These are phyloP conservation scores for Dissophora globulifera DNA, from an alignment of 192 early-diverging fungal genomes.

Conservation along the genomic window DNA sequence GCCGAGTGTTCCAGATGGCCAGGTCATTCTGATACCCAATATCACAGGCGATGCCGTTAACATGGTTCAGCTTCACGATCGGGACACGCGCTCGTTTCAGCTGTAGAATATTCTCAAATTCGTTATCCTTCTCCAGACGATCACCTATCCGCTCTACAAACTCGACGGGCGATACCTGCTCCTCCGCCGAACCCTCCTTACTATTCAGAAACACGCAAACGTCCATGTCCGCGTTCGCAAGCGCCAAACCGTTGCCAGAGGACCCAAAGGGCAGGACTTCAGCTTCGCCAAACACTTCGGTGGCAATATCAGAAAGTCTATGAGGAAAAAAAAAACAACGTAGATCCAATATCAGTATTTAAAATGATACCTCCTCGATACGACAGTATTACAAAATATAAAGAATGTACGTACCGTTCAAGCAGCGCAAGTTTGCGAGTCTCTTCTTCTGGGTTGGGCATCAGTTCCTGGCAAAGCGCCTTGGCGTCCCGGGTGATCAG, in stretches of 20 bases:
- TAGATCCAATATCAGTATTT: no score
- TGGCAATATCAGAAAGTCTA: constrained; percentile 39
- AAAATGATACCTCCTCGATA: no score
- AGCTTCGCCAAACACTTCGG: constrained; percentile 39
- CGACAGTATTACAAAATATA: background rate
- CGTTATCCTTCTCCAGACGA: constrained; percentile 33
- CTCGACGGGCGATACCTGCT: constrained; percentile 43
- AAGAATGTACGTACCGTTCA: constrained; percentile 7
- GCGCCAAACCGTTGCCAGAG: constrained; percentile 38
- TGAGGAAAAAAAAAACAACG: background rate
- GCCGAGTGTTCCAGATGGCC: constrained; percentile 54
- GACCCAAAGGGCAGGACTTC: constrained; percentile 47
- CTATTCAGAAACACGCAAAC: constrained; percentile 44
- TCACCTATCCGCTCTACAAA: constrained; percentile 54
- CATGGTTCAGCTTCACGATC: constrained; percentile 49
- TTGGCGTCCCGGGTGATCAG: constrained; percentile 31
- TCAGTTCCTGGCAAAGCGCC: constrained; percentile 24
- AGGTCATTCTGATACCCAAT: constrained; percentile 53
- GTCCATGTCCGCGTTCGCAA: constrained; percentile 51
- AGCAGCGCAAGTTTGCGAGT: constrained; percentile 34
- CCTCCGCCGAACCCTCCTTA: constrained; percentile 4
- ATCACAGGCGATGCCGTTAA: constrained; percentile 50
- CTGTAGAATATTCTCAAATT: constrained; percentile 45
- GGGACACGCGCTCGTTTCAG: constrained; percentile 42
- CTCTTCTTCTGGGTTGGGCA: constrained; percentile 41